A percentile compares a stretch with the other conserved stretches of the same genome.
Evolutionary conservation across 148 eudicot species (phyloP).

Genomic region (Spergularia bocconei): DNA sequence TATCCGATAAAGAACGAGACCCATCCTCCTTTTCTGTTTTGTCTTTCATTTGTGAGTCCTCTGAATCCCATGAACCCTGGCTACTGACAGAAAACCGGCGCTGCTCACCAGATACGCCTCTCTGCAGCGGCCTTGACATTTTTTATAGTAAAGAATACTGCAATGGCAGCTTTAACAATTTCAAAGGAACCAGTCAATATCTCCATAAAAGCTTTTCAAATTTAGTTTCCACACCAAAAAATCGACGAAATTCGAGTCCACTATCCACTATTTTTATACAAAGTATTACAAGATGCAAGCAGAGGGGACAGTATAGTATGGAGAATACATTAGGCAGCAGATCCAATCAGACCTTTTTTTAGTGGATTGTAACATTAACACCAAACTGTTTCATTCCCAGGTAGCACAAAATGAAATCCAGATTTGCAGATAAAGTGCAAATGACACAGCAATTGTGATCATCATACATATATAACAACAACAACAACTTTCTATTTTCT

Average conservation of each 20-base stretch:
- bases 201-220: background rate
- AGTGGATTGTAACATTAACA: background rate
- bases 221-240: background rate
- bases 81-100: constrained; percentile 54
- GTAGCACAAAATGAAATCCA: constrained; percentile 17
- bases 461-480: background rate
- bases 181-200: constrained; percentile 20
- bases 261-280: background rate
- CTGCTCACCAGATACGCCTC: constrained; percentile 63
- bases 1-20: constrained; percentile 44
- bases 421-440: constrained; percentile 3
- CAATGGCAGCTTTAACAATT: constrained; percentile 11
- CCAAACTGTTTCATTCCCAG: constrained; percentile 2
- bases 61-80: constrained; percentile 52
- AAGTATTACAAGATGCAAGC: background rate
- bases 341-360: constrained; percentile 21
- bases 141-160: constrained; percentile 32
- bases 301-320: constrained; percentile 12
- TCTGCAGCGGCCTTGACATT: constrained; percentile 92
- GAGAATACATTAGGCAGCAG: constrained; percentile 11
- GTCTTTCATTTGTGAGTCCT: constrained; percentile 81
- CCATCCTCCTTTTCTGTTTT: constrained; percentile 67
- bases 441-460: constrained; percentile 15
- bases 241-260: background rate
- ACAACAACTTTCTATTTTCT: background rate